Conservation (phyloP, 2,329 filamentous ascomycete species). For the Thelonectria blattea region DNA sequence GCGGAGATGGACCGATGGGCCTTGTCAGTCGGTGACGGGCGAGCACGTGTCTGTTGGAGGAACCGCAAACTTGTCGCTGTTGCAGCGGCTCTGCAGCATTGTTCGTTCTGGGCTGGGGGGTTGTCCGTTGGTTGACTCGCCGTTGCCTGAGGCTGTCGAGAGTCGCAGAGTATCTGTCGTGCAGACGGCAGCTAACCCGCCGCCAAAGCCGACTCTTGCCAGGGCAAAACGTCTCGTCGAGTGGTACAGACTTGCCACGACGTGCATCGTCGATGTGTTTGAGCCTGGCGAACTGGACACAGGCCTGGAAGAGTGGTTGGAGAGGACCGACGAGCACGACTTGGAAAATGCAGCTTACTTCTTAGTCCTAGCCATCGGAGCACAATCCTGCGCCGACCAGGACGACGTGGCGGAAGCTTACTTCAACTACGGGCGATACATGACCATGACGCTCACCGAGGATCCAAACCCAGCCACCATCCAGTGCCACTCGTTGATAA, state of each 20-base stretch:
- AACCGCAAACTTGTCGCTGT: no score
- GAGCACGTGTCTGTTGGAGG: no score
- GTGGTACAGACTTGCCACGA: background rate
- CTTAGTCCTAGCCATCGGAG: conserved; percentile 41
- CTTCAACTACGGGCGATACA: conserved; percentile 43
- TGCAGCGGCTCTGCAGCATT: no score
- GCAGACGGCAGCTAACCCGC: no score
- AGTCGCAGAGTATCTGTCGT: no score
- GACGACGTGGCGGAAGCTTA: conserved; percentile 41
- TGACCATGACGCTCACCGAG: conserved; percentile 45
- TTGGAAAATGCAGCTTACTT: conserved; percentile 25
- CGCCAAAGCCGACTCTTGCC: no score
- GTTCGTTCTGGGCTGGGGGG: no score
- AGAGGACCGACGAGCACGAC: conserved; percentile 24
- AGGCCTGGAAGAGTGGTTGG: conserved; percentile 36
- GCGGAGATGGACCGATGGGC: no score
- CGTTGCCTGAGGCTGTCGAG: no score
- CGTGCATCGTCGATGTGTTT: background rate
- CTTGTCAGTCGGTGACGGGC: no score
- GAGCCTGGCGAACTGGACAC: conserved; percentile 31
- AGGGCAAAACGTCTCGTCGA: no score
- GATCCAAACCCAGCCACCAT: conserved; percentile 44
- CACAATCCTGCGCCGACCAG: conserved; percentile 40
- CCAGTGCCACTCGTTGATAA: conserved; percentile 42
- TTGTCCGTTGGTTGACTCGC: no score